Conservation (phyloP, 2,329 filamentous ascomycete genomes). For the Claviceps africana region DNA sequence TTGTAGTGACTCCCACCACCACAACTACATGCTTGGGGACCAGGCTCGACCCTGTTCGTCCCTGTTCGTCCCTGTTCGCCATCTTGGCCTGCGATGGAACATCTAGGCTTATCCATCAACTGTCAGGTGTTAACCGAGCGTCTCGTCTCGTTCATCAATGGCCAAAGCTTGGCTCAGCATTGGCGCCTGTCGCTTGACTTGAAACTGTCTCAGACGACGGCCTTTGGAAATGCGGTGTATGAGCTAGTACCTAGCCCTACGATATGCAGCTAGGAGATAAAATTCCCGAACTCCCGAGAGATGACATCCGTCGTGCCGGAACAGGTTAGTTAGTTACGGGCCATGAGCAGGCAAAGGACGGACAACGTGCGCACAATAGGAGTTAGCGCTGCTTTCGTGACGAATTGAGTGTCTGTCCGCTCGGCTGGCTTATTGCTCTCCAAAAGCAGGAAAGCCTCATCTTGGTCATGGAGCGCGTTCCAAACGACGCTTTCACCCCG, state of each 20-base stretch:
- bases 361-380: not conserved
- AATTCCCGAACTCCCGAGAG: not conserved
- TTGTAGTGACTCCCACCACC: too few relatives aligned
- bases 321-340: not conserved
- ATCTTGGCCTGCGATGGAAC: not conserved
- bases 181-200: conserved; percentile 1
- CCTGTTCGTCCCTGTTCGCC: too few relatives aligned
- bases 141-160: not conserved
- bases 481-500: not conserved
- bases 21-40: too few relatives aligned
- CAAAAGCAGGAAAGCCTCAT: not conserved
- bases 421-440: not conserved
- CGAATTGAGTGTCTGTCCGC: not conserved
- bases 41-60: too few relatives aligned
- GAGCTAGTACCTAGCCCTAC: conserved; percentile 1
- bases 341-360: not conserved
- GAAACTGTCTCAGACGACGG: not conserved
- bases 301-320: not conserved
- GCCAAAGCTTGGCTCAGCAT: not conserved
- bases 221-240: not conserved
- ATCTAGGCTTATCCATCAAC: not conserved
- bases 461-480: not conserved
- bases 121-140: not conserved
- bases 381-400: not conserved
- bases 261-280: not conserved